These are phyloP conservation scores for Nannizzia gypsea DNA, from an alignment of 2,329 filamentous ascomycete species.

Conservation along the genomic window DNA sequence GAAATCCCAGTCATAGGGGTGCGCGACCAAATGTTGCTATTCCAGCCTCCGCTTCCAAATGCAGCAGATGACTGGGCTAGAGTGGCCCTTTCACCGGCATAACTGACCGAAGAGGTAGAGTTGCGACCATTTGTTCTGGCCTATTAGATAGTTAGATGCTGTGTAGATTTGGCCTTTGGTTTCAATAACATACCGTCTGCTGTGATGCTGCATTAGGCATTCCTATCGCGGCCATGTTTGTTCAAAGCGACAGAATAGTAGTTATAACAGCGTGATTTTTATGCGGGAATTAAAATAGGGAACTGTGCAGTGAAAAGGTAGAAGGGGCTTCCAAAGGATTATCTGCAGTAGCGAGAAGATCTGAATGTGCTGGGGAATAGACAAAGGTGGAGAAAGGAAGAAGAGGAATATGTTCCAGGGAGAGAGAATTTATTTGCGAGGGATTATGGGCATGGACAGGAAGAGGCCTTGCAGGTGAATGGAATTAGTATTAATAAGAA, in stretches of 20 bases:
- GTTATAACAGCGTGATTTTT: background rate
- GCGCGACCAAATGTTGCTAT: conserved; percentile 44
- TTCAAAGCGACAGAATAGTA: background rate
- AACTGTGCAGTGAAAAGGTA: conserved; percentile 8
- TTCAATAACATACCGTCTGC: conserved; percentile 26
- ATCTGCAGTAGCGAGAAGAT: conserved; percentile 1
- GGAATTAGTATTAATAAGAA: conserved; percentile 1
- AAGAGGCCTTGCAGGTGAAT: conserved; percentile 14
- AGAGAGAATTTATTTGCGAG: conserved; percentile 21
- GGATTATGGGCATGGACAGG: conserved; percentile 21
- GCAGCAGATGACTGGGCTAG: conserved; percentile 30
- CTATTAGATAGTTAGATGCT: background rate
- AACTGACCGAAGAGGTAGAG: conserved; percentile 27
- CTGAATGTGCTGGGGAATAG: conserved; percentile 15
- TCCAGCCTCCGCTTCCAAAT: conserved; percentile 36
- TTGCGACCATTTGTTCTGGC: conserved; percentile 27
- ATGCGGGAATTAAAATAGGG: background rate
- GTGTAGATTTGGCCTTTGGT: background rate
- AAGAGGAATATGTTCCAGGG: conserved; percentile 3
- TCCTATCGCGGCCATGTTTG: conserved; percentile 24
- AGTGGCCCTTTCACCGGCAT: conserved; percentile 23
- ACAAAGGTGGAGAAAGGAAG: conserved; percentile 6
- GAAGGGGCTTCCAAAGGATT: background rate
- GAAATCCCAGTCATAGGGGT: conserved; percentile 11
- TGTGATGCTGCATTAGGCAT: conserved; percentile 27